Conservation (phyloP, 345 rosid genomes). For the Populus nigra region DNA sequence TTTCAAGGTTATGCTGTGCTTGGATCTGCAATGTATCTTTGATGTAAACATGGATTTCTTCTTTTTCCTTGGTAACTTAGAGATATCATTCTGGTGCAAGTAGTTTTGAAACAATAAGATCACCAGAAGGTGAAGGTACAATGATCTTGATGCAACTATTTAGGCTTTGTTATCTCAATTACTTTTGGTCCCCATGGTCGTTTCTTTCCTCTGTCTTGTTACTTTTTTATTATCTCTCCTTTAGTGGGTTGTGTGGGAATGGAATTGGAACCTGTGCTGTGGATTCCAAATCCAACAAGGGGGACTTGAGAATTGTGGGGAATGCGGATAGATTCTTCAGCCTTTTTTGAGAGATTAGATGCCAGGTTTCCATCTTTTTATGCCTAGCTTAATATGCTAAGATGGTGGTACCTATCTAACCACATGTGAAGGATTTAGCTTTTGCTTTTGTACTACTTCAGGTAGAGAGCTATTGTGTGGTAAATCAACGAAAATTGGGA, state of each 20-base stretch:
- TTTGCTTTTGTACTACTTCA: background rate
- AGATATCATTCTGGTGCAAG: conserved; percentile 18
- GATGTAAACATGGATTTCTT: conserved; percentile 11
- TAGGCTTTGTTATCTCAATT: conserved; percentile 6
- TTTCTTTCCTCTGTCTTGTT: background rate
- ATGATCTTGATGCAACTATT: conserved; percentile 31
- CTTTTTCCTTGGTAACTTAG: conserved; percentile 14
- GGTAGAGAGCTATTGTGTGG: background rate
- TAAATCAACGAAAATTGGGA: background rate
- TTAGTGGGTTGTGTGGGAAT: conserved; percentile 8
- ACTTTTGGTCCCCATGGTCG: background rate
- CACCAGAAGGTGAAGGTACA: background rate
- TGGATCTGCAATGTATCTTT: background rate
- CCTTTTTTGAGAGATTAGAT: conserved; percentile 1
- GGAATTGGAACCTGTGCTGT: conserved; percentile 17
- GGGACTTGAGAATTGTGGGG: conserved; percentile 11
- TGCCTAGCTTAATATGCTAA: background rate
- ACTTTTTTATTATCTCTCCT: background rate
- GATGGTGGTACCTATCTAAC: background rate
- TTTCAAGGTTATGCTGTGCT: conserved; percentile 2
- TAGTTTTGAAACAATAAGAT: conserved; percentile 16
- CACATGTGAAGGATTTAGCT: background rate
- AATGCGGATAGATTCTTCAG: background rate
- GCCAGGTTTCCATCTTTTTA: background rate
- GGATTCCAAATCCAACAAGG: conserved; percentile 22